Base-by-base conservation (phyloP, 164 flowering plant genomes). In the Euptelea pleiosperma region DNA sequence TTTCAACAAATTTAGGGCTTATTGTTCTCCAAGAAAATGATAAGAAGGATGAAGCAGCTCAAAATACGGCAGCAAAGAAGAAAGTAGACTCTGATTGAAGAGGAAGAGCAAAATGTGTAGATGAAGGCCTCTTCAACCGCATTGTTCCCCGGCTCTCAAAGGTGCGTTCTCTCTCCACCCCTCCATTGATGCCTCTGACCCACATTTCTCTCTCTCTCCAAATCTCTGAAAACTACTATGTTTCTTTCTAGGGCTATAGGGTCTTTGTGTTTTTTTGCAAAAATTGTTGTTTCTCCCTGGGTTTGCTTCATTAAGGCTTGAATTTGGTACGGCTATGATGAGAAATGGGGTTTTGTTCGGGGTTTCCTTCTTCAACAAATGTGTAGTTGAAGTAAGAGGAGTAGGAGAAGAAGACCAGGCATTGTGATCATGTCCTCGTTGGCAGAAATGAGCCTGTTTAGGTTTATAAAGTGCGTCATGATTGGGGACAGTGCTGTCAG, bases 401-500 rank as follows among this genome's bases (percentile, higher is more conserved):
- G 9, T 18, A 62, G 37, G 39, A 50, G 57, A 22, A 50, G 49
- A 41, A 33, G 28, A 44, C n/a, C 55, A 31, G 26, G 47, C 6
- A 30, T 37, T 12, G 14, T 2, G 52, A 22, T 36, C 10, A 3
- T 6, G 46, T 11, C 31, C 22, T 42, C 28, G 50, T 45, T 49
- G 67, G 41, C 40, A 41, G 63, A 65, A 56, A 87, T 84, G 90
- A 87, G 89, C 51, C 88, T 80, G 12, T 82, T 86, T 28, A 84
- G 82, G 82, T 82, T 86, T 64, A 82, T 86, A 15, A 86, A 86
- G 73, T 86, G 94, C 55, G 95, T 85, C 18, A 87, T 91, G 12
- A 91, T 87, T 29, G 95, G 95, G 9, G 95, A 87, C 39, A 89
- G 89, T 12, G 95, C 89, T 44, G 95, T 87, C 12, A 87, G 91